These are phyloP conservation scores for Pseudoperonospora humuli DNA, from an alignment of 352 stramenopile genomes.

Conservation along the genomic window DNA sequence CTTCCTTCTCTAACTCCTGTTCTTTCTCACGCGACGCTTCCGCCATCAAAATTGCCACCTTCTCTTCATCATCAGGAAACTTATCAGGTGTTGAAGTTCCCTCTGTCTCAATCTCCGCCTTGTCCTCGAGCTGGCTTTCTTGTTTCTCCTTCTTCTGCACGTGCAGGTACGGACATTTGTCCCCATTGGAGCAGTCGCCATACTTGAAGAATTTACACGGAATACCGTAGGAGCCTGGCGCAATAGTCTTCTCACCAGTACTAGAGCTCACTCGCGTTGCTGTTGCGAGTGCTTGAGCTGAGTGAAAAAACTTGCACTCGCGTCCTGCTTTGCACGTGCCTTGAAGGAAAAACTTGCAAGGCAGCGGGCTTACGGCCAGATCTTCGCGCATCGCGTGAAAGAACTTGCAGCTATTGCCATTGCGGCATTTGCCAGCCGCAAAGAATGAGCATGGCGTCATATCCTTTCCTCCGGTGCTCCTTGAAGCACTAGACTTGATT, in stretches of 20 bases:
- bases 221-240: conserved; percentile 37
- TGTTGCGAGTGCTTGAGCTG: conserved; percentile 12
- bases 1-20: conserved; percentile 9
- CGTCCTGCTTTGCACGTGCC: conserved; percentile 53
- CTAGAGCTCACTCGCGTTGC: conserved; percentile 27
- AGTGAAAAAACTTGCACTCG: conserved; percentile 62
- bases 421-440: conserved; percentile 57
- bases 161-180: conserved; percentile 66
- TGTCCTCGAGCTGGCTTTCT: conserved; percentile 12
- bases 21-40: conserved; percentile 12
- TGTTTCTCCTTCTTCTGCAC: conserved; percentile 23
- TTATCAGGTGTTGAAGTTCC: conserved; percentile 9
- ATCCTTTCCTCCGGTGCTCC: conserved; percentile 10
- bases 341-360: conserved; percentile 72
- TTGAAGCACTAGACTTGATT: conserved; percentile 11
- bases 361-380: conserved; percentile 27
- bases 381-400: conserved; percentile 42
- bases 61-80: conserved; percentile 30
- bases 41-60: conserved; percentile 6
- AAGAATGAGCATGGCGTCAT: conserved; percentile 57
- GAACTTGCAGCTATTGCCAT: conserved; percentile 58
- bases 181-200: conserved; percentile 49
- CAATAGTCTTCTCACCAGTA: conserved; percentile 37
- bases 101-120: conserved; percentile 28
- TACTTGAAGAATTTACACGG: conserved; percentile 72